These are phyloP conservation scores for Paramecium sonneborni DNA, from an alignment of 73 alveolate species.

Conservation along the genomic window DNA sequence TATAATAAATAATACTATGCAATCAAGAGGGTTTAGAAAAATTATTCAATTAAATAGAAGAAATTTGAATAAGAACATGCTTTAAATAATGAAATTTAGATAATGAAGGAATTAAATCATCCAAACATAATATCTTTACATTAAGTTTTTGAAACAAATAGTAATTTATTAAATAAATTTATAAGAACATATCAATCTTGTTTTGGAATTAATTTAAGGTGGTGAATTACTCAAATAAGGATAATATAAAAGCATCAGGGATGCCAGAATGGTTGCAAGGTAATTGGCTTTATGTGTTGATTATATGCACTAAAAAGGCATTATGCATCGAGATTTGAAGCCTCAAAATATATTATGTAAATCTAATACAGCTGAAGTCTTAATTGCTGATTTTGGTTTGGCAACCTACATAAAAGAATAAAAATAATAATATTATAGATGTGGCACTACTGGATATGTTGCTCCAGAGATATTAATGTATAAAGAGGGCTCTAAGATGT, in stretches of 20 bases:
- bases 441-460: conserved; percentile 64
- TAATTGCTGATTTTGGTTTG: conserved; percentile 49
- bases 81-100: background rate
- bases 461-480: conserved; percentile 59
- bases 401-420: background rate
- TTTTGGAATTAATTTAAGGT: conserved; percentile 6
- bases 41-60: conserved; percentile 1
- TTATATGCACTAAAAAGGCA: conserved; percentile 55
- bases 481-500: conserved; percentile 22
- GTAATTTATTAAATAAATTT: background rate
- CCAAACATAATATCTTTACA: background rate
- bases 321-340: conserved; percentile 73
- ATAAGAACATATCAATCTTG: background rate
- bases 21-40: background rate
- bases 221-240: conserved; percentile 24
- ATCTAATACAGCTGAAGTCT: background rate
- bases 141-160: conserved; percentile 1
- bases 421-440: background rate
- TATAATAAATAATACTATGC: background rate
- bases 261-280: background rate
- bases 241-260: background rate
- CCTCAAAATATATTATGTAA: conserved; percentile 69
- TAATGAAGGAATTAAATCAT: conserved; percentile 13
- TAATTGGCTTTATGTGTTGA: conserved; percentile 29
- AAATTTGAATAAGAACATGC: background rate